phyloP scores from a whole-genome alignment of 306 rosid species.

The Dryas octopetala region DNA sequence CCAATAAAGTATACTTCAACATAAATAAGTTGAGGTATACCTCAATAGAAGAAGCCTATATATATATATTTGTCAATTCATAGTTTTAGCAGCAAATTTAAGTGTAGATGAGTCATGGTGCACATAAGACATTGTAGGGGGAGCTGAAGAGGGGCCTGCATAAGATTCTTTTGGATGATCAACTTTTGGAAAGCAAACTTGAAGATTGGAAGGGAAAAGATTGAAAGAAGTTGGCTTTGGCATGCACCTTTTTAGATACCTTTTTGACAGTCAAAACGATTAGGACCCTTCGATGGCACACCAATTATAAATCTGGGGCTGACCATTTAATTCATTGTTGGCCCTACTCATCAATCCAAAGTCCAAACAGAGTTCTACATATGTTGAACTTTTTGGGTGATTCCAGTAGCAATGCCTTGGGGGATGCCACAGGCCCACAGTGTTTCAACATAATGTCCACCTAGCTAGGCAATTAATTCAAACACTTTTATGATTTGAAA shows the following conservation, averaged over 20 bases:
- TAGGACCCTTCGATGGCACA: constrained; percentile 22
- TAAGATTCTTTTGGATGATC: constrained; percentile 51
- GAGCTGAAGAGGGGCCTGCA: constrained; percentile 35
- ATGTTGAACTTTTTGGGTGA: background rate
- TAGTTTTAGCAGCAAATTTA: too few species aligned
- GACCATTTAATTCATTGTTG: constrained; percentile 32
- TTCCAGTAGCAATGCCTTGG: background rate
- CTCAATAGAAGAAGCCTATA: too few species aligned
- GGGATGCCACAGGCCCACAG: too few species aligned
- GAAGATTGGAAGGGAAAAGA: constrained; percentile 41
- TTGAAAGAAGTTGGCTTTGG: constrained; percentile 41
- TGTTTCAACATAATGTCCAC: too few species aligned
- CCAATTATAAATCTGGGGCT: constrained; percentile 16
- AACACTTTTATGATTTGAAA: too few species aligned
- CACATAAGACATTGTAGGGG: constrained; percentile 9
- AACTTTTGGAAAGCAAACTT: constrained; percentile 36
- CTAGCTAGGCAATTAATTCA: too few species aligned
- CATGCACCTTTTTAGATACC: constrained; percentile 11
- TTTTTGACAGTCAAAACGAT: constrained; percentile 23
- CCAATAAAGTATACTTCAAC: too few species aligned
- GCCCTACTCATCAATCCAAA: constrained; percentile 32
- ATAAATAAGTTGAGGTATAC: too few species aligned
- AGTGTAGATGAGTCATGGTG: constrained; percentile 37
- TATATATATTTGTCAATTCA: too few species aligned
- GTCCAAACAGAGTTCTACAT: constrained; percentile 29